phyloP scores from a whole-genome alignment of 129 eudicot genomes.

The Rutidosis leptorrhynchoides region DNA sequence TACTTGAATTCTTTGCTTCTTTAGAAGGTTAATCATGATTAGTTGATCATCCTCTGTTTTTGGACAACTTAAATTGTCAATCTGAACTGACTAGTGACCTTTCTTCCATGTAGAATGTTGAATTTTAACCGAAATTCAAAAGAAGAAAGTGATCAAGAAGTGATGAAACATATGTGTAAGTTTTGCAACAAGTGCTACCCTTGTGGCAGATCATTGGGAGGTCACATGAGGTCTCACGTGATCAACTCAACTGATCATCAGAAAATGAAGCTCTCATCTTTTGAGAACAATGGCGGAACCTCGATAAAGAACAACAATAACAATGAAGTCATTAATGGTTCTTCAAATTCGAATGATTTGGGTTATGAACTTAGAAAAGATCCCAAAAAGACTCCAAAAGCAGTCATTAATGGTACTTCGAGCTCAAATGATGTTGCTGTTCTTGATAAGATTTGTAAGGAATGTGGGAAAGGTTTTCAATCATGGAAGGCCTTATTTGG shows the following conservation, averaged over 20 bases:
- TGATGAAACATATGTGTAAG: constrained; percentile 66
- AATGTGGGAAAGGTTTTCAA: constrained; percentile 73
- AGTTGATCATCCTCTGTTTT: constrained; percentile 22
- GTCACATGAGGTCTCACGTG: constrained; percentile 99
- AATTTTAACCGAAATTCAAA: constrained; percentile 29
- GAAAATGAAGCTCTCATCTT: constrained; percentile 36
- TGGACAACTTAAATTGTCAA: constrained; percentile 12
- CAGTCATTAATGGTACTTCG: constrained; percentile 12
- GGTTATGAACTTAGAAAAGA: constrained; percentile 53
- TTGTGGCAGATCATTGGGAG: constrained; percentile 96
- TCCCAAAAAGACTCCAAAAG: constrained; percentile 52
- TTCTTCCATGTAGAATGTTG: constrained; percentile 6
- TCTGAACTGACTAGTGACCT: constrained; percentile 35
- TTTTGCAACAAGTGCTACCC: constrained; percentile 73
- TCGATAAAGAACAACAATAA: constrained; percentile 1
- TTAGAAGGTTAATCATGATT: not conserved
- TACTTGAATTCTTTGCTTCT: constrained; percentile 30
- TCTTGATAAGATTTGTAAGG: constrained; percentile 53
- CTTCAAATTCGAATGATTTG: constrained; percentile 22
- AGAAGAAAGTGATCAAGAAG: constrained; percentile 48
- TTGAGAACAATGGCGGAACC: constrained; percentile 22
- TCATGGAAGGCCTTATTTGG: constrained; percentile 90
- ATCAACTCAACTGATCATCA: constrained; percentile 40
- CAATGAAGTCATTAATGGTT: constrained; percentile 8
- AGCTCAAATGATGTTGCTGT: constrained; percentile 37